phyloP scores from a whole-genome alignment of 2,329 filamentous ascomycete species.

The Pseudopithomyces maydicus region DNA sequence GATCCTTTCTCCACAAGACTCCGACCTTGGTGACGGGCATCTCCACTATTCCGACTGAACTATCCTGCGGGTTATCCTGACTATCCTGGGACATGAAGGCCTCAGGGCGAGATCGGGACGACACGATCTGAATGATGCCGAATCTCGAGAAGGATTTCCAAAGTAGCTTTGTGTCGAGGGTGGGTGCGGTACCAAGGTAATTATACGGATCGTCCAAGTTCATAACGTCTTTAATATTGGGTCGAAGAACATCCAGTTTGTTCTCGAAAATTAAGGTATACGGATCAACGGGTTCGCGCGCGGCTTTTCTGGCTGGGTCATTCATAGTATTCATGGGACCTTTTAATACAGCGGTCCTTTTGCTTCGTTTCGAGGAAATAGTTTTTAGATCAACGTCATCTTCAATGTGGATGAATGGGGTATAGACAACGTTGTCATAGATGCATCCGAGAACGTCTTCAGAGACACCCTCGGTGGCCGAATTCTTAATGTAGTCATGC shows the following conservation, averaged over 20 bases:
- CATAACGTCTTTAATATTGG: slow-evolving; percentile 90
- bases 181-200: slow-evolving; percentile 78
- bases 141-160: slow-evolving; percentile 91
- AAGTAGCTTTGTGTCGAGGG: slow-evolving; percentile 78
- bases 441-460: slow-evolving; percentile 94
- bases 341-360: slow-evolving; percentile 63
- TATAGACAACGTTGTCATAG: slow-evolving; percentile 98
- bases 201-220: slow-evolving; percentile 89
- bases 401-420: slow-evolving; percentile 96
- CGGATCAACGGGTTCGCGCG: slow-evolving; percentile 89
- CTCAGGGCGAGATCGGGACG: slow-evolving; percentile 87
- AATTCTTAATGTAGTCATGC: slow-evolving; percentile 92
- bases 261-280: slow-evolving; percentile 93
- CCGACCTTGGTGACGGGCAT: slow-evolving; percentile 98
- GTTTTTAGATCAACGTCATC: slow-evolving; percentile 83
- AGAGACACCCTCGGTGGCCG: slow-evolving; percentile 86
- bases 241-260: slow-evolving; percentile 80
- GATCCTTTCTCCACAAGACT: slow-evolving; percentile 89
- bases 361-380: slow-evolving; percentile 72
- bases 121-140: slow-evolving; percentile 92
- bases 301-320: slow-evolving; percentile 67
- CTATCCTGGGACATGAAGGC: slow-evolving; percentile 92
- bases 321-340: slow-evolving; percentile 70
- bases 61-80: slow-evolving; percentile 81
- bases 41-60: slow-evolving; percentile 85